Base-by-base conservation (phyloP, 495 filamentous ascomycete genomes). In the Neurospora sp. region DNA sequence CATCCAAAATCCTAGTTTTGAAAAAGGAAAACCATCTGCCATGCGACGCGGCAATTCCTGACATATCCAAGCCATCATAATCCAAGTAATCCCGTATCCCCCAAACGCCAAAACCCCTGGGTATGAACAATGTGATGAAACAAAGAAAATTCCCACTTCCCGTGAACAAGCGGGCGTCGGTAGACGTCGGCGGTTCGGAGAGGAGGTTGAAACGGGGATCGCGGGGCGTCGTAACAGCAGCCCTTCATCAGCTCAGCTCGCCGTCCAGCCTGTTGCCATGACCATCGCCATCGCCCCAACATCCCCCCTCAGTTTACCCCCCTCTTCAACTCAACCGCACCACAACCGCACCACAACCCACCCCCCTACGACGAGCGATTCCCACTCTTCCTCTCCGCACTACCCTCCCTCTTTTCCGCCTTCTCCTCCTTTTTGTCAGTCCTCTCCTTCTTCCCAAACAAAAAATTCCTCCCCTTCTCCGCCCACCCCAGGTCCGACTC, bases 381-480 rank as follows among this genome's bases (percentile, higher is more conserved):
- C 27, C 54, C 54, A 66, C 54, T 66, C 54, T 66, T 66, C 54
- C 54, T 66, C 54, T 35, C 54, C 12, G 54, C 12, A 27, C 54
- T 66, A 5, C 49, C 20, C 20, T 60, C 49, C 23, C 23, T 62
- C 54, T 20, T 46, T 5, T 41, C 40, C 14, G 0, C 5, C 16
- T n/a, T 31, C 11, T 27, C 27, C 27, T 66, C 27, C 6, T 16
- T 66, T 14, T 66, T 62, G 2, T 62, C 54, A 4, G 23, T 9
- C 71, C 70, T 79, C 80, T 82, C 86, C 69, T 80, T 86, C 82
- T 82, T 82, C 73, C 85, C 85, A 77, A 87, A 84, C 66, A 90
- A 74, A 37, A 81, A 83, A 71, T 87, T 86, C 79, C 85, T 89
- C 37, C 86, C 87, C 78, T 85, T 87, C 72, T 89, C 84, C 3